Percentiles rank a stretch among this genome's conserved stretches.
phyloP scores from a whole-genome alignment of 176 grass and related monocot species.

The Ensete glaucum region DNA sequence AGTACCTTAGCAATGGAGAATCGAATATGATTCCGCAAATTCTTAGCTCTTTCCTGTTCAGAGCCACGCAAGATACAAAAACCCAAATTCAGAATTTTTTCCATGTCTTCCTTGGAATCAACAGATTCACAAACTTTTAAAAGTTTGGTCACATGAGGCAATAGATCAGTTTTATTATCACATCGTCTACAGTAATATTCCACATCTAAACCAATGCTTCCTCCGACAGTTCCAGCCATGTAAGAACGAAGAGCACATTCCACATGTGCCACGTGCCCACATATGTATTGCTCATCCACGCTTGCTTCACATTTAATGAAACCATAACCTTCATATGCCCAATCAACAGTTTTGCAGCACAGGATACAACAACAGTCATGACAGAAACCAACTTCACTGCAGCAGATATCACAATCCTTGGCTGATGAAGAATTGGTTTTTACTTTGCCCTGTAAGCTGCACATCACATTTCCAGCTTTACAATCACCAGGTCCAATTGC shows the following conservation, averaged over 20 bases:
- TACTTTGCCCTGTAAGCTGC: constrained; percentile 41
- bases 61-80: constrained; percentile 65
- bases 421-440: constrained; percentile 33
- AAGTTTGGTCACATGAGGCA: constrained; percentile 49
- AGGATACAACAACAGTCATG: constrained; percentile 88
- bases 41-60: constrained; percentile 36
- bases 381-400: constrained; percentile 58
- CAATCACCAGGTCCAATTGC: constrained; percentile 34
- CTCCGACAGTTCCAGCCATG: constrained; percentile 93
- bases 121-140: constrained; percentile 51
- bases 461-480: constrained; percentile 64
- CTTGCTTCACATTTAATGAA: constrained; percentile 68
- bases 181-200: constrained; percentile 84
- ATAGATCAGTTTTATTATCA: constrained; percentile 79
- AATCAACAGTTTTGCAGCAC: constrained; percentile 54
- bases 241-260: constrained; percentile 73
- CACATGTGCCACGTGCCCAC: constrained; percentile 78
- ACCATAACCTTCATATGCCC: constrained; percentile 43
- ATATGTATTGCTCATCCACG: constrained; percentile 48
- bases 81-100: constrained; percentile 54
- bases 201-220: constrained; percentile 58
- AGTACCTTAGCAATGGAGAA: constrained; percentile 55
- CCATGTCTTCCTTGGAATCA: constrained; percentile 43
- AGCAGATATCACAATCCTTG: constrained; percentile 71
- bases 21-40: constrained; percentile 44